These are phyloP conservation scores for Heracleum sosnowskyi DNA, from an alignment of 129 eudicot species.

Conservation along the genomic window DNA sequence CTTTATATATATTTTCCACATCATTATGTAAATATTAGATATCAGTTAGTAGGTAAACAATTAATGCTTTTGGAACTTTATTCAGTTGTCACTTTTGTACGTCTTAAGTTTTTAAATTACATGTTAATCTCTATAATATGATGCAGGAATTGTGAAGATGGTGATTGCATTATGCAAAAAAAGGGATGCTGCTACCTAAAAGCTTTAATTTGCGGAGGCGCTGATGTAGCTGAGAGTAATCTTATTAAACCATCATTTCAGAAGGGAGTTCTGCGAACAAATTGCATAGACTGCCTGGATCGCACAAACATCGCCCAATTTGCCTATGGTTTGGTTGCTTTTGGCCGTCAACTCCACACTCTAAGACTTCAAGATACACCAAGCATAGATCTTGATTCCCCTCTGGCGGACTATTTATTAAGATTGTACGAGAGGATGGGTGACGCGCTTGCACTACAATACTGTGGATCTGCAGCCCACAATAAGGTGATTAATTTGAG, in stretches of 20 bases:
- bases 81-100: background rate
- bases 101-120: background rate
- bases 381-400: constrained; percentile 50
- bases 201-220: constrained; percentile 13
- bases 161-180: constrained; percentile 19
- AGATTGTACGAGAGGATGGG: constrained; percentile 87
- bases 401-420: constrained; percentile 60
- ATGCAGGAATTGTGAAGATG: constrained; percentile 35
- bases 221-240: constrained; percentile 16
- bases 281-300: constrained; percentile 95
- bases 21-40: background rate
- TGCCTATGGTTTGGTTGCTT: constrained; percentile 89
- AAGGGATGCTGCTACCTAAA: constrained; percentile 17
- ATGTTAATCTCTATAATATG: constrained; percentile 9
- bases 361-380: constrained; percentile 50
- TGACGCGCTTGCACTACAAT: constrained; percentile 82
- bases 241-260: constrained; percentile 43
- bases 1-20: background rate
- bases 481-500: constrained; percentile 57
- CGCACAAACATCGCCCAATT: constrained; percentile 94
- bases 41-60: background rate
- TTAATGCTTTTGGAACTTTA: background rate
- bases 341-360: constrained; percentile 74
- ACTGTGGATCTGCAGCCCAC: constrained; percentile 98
- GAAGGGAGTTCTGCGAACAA: constrained; percentile 81